A percentile compares a stretch with the other conserved stretches of the same genome.
Conservation (phyloP, 768 basidiomycete genomes). For the Tylopilus subfusipes region DNA sequence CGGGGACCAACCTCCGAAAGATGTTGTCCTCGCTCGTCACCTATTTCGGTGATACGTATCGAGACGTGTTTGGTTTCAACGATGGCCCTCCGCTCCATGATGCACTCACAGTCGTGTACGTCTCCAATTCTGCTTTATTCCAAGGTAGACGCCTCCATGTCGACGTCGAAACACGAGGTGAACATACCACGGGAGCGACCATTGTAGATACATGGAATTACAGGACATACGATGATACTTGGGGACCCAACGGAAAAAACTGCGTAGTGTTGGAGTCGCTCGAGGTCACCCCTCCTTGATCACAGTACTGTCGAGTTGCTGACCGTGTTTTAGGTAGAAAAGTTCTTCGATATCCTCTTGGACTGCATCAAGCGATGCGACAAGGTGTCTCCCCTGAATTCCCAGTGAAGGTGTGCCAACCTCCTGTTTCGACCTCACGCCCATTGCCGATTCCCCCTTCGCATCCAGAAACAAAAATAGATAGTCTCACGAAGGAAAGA, state of each 20-base stretch:
- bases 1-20: constrained; percentile 54
- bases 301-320: not conserved
- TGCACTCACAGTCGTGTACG: constrained; percentile 75
- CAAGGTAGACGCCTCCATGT: constrained; percentile 62
- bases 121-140: constrained; percentile 69
- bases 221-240: constrained; percentile 53
- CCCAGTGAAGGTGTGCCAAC: not conserved
- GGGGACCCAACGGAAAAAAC: constrained; percentile 75
- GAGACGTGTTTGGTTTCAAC: constrained; percentile 73
- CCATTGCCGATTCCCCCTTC: not conserved
- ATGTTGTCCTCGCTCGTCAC: constrained; percentile 71
- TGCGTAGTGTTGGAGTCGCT: constrained; percentile 66
- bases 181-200: constrained; percentile 70
- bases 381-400: constrained; percentile 55
- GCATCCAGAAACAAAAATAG: too few relatives aligned
- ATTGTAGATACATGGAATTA: constrained; percentile 77
- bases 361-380: constrained; percentile 60
- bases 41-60: constrained; percentile 73
- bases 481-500: not conserved
- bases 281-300: constrained; percentile 43
- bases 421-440: not conserved
- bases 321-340: constrained; percentile 44
- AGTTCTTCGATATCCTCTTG: constrained; percentile 65
- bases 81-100: constrained; percentile 88
- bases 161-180: constrained; percentile 73